Evolutionary conservation across 495 filamentous ascomycete genomes (phyloP).

Genomic region (Jackrogersella minutella): DNA sequence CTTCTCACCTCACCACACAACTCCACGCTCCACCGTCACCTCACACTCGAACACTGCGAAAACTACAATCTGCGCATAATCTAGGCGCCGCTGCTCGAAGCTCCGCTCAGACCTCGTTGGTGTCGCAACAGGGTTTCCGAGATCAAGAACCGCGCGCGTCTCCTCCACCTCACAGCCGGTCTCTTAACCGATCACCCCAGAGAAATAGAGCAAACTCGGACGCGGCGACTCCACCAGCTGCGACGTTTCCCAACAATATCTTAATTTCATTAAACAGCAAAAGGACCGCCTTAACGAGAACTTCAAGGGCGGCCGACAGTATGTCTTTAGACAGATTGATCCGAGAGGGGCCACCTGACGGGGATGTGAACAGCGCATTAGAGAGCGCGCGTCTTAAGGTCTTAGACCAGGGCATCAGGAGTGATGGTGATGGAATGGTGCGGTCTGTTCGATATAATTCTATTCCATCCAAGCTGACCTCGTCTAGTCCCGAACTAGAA

Average conservation of each 20-base stretch:
- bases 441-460: slow-evolving; percentile 20
- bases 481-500: slow-evolving; percentile 84
- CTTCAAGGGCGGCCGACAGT: slow-evolving; percentile 63
- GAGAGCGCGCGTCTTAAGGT: slow-evolving; percentile 79
- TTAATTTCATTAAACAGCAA: slow-evolving; percentile 48
- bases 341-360: slow-evolving; percentile 75
- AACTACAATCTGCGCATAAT: slow-evolving; percentile 65
- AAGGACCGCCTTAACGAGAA: slow-evolving; percentile 62
- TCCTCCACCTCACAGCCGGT: slow-evolving; percentile 42
- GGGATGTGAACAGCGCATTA: slow-evolving; percentile 70
- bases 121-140: slow-evolving; percentile 61
- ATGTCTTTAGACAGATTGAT: slow-evolving; percentile 72
- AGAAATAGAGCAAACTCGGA: slow-evolving; percentile 79
- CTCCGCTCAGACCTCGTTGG: slow-evolving; percentile 54
- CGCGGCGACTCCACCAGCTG: slow-evolving; percentile 54
- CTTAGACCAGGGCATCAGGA: slow-evolving; percentile 78
- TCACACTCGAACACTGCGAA: slow-evolving; percentile 58
- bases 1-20: slow-evolving; percentile 27
- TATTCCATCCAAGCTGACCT: slow-evolving; percentile 7
- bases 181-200: slow-evolving; percentile 58
- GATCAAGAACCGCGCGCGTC: slow-evolving; percentile 35
- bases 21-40: slow-evolving; percentile 53
- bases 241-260: slow-evolving; percentile 29
- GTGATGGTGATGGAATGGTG: slow-evolving; percentile 92
- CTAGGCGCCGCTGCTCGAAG: slow-evolving; percentile 51